Evolutionary conservation across 2,329 filamentous ascomycete species (phyloP), one percentile per base, ranked within the genome.

Genomic region (Zymoseptoria ardabiliae): DNA sequence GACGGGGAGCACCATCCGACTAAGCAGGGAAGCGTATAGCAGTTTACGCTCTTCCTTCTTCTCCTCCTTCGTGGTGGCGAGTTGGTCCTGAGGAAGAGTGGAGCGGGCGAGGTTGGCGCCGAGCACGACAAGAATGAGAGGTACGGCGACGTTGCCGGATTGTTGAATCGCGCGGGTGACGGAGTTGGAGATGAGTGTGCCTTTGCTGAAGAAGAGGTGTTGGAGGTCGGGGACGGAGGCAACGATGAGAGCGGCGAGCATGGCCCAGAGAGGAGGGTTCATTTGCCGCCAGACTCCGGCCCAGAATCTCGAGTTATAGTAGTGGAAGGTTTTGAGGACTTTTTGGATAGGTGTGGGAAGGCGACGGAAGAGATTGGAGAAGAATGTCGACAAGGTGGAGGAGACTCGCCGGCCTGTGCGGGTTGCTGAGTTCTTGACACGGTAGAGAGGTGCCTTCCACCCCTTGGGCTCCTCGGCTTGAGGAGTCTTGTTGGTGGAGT

Each of bases 191-290:
- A 99, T 78, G 70, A 99, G 96, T 0, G 91, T 91, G 19, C 90
- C 93, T 45, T 91, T 85, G 56, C 86, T 81, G 75, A 97, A 99
- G 78, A 99, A 97, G 19, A 94, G 77, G 49, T 81, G 79, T 73
- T 99, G 93, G 7, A 99, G 82, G 1, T 79, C 71, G 0, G 94
- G 94, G 5, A 97, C 84, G 0, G 91, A 96, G 2, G 94, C 94
- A 5, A 99, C 89, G 55, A 96, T 77, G 52, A 97, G 87, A n/a
- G 94, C 90, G 48, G 86, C 79, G 35, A 97, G 78, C 94, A 99
- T 97, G 28, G 94, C 92, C 91, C 92, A 97, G 23, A 99, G 85
- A 0, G 94, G 94, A 50, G 94, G 93, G 75, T 97, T 97, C 93
- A 99, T 97, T 74, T 97, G 96, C 53, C 89, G 88, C 89, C 89